Percentiles rank a stretch among this genome's conserved stretches.
Evolutionary conservation across 2,329 filamentous ascomycete genomes (phyloP).

Genomic region (Claviceps arundinis): DNA sequence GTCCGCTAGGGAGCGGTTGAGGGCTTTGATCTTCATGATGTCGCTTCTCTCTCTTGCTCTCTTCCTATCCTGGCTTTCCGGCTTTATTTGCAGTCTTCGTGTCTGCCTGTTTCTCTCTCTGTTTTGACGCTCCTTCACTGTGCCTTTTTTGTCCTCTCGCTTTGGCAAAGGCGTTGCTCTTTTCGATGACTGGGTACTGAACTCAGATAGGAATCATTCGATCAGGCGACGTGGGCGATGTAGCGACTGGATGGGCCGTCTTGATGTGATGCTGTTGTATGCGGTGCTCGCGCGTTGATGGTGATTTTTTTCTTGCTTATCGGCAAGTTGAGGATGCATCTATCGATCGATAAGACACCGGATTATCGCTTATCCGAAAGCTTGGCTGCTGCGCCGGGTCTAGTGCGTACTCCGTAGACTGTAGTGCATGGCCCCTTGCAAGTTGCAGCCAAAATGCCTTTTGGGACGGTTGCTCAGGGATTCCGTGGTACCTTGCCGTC

Average conservation of each 20-base stretch:
- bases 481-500: neutral
- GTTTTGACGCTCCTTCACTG: neutral
- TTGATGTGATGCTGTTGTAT: neutral
- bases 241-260: neutral
- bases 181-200: too few relatives aligned
- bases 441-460: neutral
- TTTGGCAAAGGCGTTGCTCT: too few relatives aligned
- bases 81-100: neutral
- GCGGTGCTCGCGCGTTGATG: constrained; percentile 10
- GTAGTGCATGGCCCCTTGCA: too few relatives aligned
- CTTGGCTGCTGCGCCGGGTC: neutral
- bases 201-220: neutral
- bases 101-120: neutral
- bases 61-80: neutral
- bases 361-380: constrained; percentile 18
- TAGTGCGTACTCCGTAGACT: neutral
- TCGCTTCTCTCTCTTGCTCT: neutral
- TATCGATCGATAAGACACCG: constrained; percentile 15
- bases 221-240: neutral
- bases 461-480: too few relatives aligned
- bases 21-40: constrained; percentile 48
- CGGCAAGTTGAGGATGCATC: constrained; percentile 8
- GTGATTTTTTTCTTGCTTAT: constrained; percentile 13
- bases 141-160: too few relatives aligned
- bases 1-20: constrained; percentile 50